Base-by-base conservation (phyloP, 192 early-diverging fungal genomes). In the Funneliformis mosseae region DNA sequence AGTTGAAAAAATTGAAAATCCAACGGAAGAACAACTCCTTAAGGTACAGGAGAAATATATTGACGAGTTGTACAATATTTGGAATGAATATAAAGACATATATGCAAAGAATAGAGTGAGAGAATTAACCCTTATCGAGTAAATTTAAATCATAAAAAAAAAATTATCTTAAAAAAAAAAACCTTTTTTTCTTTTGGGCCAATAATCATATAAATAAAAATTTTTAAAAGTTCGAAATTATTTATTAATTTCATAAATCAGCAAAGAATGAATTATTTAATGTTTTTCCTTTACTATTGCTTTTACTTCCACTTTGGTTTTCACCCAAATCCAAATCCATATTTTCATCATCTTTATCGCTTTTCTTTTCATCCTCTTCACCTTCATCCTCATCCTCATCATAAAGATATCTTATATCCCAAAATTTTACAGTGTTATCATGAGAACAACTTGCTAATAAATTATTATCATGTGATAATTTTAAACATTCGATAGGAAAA, bases 341-440 rank as follows among this genome's bases (percentile, higher is more conserved):
- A 18, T 83, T 87, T 1, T 85, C 85, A 8, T 86, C 87, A 3
- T 86, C 85, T 14, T 83, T 76, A 50, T 74, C 87, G 3, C 88
- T 88, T 42, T 83, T 70, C 1, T 84, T 88, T 27, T 89, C 90
- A 5, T 88, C 85, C 11, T 83, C 86, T 33, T 33, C 42, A 74
- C 80, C n/a, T 18, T 88, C 82, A 59, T 87, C 86, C 14, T 85
- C 80, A 2, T 84, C 85, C 38, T 87, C 81, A 48, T 88, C 87
- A 68, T 85, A 88, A 43, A 96, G 85, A 64, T 91, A 90, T 8
- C 85, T 85, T 81, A 92, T 90, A 85, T 93, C 90, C 96, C 97
- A 99, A 82, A 99, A 95, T 73, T 92, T 91, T 33, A 99, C 89
- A 3, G 89, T 88, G 61, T 92, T 85, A 83, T 98, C 98, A 80